phyloP scores from a whole-genome alignment of 768 basidiomycete species.

The Harrya chromipes region DNA sequence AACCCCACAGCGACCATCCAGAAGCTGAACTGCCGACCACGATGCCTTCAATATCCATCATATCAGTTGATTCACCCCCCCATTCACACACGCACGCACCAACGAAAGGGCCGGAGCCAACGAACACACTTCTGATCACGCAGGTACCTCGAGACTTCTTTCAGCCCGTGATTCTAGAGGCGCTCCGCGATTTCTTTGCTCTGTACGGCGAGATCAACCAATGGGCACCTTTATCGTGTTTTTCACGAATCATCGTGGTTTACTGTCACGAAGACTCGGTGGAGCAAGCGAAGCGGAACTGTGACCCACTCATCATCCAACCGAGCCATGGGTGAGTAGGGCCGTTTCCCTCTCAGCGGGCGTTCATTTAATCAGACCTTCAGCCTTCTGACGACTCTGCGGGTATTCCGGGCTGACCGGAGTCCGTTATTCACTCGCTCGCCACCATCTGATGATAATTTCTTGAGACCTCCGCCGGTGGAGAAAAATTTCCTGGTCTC shows the following conservation, averaged over 20 bases:
- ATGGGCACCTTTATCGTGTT: constrained; percentile 85
- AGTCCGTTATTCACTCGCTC: constrained; percentile 52
- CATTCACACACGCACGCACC: not conserved
- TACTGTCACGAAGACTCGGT: constrained; percentile 63
- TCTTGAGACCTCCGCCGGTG: constrained; percentile 67
- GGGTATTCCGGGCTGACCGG: constrained; percentile 73
- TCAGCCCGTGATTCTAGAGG: constrained; percentile 59
- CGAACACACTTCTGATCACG: constrained; percentile 86
- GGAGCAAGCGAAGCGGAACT: constrained; percentile 60
- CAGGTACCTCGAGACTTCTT: constrained; percentile 77
- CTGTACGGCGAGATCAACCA: constrained; percentile 79
- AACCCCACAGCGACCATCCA: constrained; percentile 8
- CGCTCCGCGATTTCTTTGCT: constrained; percentile 70
- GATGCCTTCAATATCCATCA: constrained; percentile 31
- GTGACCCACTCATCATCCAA: constrained; percentile 63
- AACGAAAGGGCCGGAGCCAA: constrained; percentile 30
- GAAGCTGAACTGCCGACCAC: not conserved
- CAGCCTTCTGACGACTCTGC: constrained; percentile 50
- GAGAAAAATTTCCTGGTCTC: constrained; percentile 98
- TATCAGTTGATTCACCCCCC: constrained; percentile 11
- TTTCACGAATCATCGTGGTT: constrained; percentile 81
- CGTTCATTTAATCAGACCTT: constrained; percentile 8
- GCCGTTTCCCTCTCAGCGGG: not conserved
- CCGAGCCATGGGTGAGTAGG: constrained; percentile 48
- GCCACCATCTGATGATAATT: constrained; percentile 25